Conservation (phyloP, 2,329 filamentous ascomycete species). For the Coniochaeta ligniaria region DNA sequence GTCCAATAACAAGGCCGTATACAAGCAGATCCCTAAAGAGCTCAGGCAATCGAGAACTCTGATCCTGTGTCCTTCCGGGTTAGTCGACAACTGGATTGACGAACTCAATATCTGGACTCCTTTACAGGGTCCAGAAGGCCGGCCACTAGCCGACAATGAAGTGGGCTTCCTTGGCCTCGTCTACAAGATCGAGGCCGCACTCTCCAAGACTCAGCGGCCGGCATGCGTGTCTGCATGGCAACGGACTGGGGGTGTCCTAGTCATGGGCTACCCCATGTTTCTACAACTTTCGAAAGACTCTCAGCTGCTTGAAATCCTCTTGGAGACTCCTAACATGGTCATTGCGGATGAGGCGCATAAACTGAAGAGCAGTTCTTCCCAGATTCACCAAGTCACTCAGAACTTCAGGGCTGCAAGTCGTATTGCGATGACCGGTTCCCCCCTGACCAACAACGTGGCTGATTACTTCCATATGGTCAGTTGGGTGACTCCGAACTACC, state of each 20-base stretch:
- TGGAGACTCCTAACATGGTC: constrained; percentile 56
- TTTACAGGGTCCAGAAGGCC: not conserved
- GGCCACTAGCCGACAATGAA: constrained; percentile 13
- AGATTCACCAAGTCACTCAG: constrained; percentile 44
- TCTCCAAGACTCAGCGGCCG: constrained; percentile 11
- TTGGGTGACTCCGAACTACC: constrained; percentile 75
- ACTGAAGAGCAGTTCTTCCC: constrained; percentile 59
- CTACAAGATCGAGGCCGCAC: constrained; percentile 43
- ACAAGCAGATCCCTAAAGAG: constrained; percentile 59
- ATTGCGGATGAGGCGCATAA: constrained; percentile 80
- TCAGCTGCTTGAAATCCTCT: constrained; percentile 12
- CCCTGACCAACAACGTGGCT: constrained; percentile 72
- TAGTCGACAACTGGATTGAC: constrained; percentile 78
- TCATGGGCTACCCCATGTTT: constrained; percentile 71
- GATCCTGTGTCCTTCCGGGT: constrained; percentile 65
- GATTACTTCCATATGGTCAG: constrained; percentile 87
- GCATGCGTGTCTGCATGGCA: constrained; percentile 53
- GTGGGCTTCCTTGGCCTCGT: constrained; percentile 43
- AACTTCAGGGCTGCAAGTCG: constrained; percentile 61
- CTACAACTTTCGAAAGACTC: constrained; percentile 27
- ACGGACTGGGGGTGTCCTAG: constrained; percentile 59
- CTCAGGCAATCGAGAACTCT: constrained; percentile 59
- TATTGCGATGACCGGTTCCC: constrained; percentile 82
- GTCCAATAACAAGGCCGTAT: constrained; percentile 50
- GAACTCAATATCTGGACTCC: constrained; percentile 69